Evolutionary conservation across 345 rosid genomes (phyloP), one percentile per base, ranked within the genome.

Genomic region (Euclidium syriacum): DNA sequence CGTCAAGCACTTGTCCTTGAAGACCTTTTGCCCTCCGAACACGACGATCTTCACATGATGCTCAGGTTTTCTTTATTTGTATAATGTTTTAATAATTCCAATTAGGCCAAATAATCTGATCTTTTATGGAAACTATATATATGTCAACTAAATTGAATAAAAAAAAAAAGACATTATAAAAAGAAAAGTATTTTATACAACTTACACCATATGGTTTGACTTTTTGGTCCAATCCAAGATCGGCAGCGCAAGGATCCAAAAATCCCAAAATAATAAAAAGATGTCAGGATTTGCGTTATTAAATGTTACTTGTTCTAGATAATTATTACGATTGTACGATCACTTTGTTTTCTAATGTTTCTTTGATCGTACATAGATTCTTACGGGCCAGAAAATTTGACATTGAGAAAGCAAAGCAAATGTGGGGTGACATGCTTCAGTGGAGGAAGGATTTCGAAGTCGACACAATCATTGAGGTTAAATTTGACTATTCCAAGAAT

Each of bases 361-460:
- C 14, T 50, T 40, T 22, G 1, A 50, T 38, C 34, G n/a, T 4
- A 44, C 11, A 22, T 61, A 95, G 99, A 79, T 95, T 78, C 59
- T 73, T 95, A 81, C 86, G 85, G 77, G 99, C 98, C 20, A 85
- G 99, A 75, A 95, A 90, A 77, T 80, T 82, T 58, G 99, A 95
- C 62, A 69, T 65, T 50, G 99, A 95, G 33, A 95, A 83, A 75
- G 94, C 97, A 4, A 95, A 85, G 79, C 89, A 88, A 60, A 95
- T 95, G 99, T 95, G 99, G 99, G 79, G 81, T 39, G 99, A 90
- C 41, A 90, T 86, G 97, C 85, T 95, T 65, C 95, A 79, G 15
- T 95, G 99, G 99, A 88, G 99, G 70, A 82, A 81, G 58, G 91
- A 90, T 20, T 95, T 90, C 14, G 94, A 81, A 55, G 79, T 63